Evolutionary conservation across 305 asterid genomes (phyloP).

Genomic region (Fraxinus sp.): DNA sequence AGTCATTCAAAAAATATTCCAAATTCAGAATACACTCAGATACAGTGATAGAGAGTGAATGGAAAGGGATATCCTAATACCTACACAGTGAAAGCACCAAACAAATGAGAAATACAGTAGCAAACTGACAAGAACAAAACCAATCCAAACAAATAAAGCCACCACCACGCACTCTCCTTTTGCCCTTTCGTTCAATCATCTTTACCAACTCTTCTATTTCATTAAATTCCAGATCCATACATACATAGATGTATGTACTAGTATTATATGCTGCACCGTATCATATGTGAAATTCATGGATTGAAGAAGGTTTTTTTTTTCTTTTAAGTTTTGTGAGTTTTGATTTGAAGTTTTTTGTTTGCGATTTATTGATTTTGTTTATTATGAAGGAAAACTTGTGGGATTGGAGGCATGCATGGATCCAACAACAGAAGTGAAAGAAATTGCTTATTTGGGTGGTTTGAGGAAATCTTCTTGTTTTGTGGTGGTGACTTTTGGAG

Average conservation of each 20-base stretch:
- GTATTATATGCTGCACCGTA: not conserved
- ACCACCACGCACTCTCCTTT: conserved; percentile 40
- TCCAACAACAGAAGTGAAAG: conserved; percentile 1
- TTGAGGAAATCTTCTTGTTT: not conserved
- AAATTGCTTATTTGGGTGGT: not conserved
- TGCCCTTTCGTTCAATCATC: conserved; percentile 23
- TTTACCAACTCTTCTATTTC: conserved; percentile 43
- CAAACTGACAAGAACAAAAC: conserved; percentile 8
- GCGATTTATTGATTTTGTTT: conserved; percentile 21
- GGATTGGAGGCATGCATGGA: conserved; percentile 15
- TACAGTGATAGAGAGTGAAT: conserved; percentile 29
- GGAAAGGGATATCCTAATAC: conserved; percentile 17
- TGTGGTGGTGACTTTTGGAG: conserved; percentile 14
- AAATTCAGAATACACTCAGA: conserved; percentile 34
- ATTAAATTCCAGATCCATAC: conserved; percentile 43
- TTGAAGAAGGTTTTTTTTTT: conserved; percentile 6
- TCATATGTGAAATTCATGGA: conserved; percentile 4
- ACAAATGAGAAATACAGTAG: conserved; percentile 25
- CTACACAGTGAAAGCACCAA: conserved; percentile 24
- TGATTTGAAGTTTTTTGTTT: not conserved
- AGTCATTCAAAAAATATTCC: conserved; percentile 41
- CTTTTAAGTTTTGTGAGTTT: not conserved
- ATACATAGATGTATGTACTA: not conserved
- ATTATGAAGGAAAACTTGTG: conserved; percentile 12
- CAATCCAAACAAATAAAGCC: conserved; percentile 26